A percentile compares a stretch with the other conserved stretches of the same genome.
Conservation (phyloP, 345 rosid genomes). For the Moricandia arvensis region DNA sequence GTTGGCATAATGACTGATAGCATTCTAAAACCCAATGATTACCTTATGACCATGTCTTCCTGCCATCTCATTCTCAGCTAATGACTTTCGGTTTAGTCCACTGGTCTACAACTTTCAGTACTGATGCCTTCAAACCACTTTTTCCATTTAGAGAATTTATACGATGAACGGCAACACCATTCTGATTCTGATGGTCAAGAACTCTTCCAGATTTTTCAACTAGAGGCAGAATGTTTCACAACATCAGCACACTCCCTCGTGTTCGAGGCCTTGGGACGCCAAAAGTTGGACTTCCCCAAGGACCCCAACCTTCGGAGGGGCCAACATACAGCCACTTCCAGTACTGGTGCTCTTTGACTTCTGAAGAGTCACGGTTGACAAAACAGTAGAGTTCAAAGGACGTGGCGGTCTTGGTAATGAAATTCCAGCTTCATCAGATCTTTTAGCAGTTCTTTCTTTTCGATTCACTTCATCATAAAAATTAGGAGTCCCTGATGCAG, state of each 20-base stretch:
- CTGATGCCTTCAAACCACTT: slow-evolving; percentile 58
- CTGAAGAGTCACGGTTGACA: slow-evolving; percentile 27
- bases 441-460: slow-evolving; percentile 33
- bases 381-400: slow-evolving; percentile 20
- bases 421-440: slow-evolving; percentile 30
- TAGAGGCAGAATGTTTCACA: slow-evolving; percentile 35
- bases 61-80: slow-evolving; percentile 44
- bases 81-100: slow-evolving; percentile 54
- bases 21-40: slow-evolving; percentile 16
- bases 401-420: slow-evolving; percentile 29
- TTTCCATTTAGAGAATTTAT: slow-evolving; percentile 41
- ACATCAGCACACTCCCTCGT: slow-evolving; percentile 37
- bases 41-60: slow-evolving; percentile 73
- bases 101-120: slow-evolving; percentile 66
- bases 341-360: slow-evolving; percentile 38
- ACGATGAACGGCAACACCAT: slow-evolving; percentile 31
- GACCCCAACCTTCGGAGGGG: slow-evolving; percentile 36
- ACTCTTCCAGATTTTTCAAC: slow-evolving; percentile 40
- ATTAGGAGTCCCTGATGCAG: slow-evolving; percentile 20
- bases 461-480: too few relatives aligned
- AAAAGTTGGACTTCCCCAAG: slow-evolving; percentile 20
- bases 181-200: slow-evolving; percentile 36
- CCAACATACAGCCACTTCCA: slow-evolving; percentile 31
- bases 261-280: slow-evolving; percentile 36
- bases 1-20: slow-evolving; percentile 3